Base-by-base conservation (phyloP, 768 basidiomycete species). In the Daedaleopsis nitida region DNA sequence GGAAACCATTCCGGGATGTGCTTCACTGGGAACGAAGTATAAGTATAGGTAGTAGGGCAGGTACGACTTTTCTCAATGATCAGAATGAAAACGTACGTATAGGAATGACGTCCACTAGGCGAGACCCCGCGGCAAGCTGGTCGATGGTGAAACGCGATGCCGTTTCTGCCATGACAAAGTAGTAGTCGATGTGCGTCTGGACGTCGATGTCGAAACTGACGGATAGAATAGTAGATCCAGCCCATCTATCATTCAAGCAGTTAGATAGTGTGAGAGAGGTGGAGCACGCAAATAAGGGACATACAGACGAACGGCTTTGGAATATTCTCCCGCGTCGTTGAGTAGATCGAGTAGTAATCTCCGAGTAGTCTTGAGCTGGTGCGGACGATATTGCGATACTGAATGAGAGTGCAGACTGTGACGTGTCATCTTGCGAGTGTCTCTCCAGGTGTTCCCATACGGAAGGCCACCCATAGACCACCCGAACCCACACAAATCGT, bases 121-220 rank as follows among this genome's bases (percentile, higher is more conserved):
- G 81, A 34, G 70, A 59, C 8, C 79, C 81, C 1, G 77, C 76
- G 10, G 73, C 59, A 0, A 72, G 65, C 0, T 77, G 77, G 12
- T 68, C 58, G 5, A 64, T 65, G 34, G 78, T 62, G 1, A 68
- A 65, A 2, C 70, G 59, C 4, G 75, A 62, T 4, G 78, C 76
- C 12, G 73, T 64, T 27, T 80, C 75, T 0, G 78, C 79, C 6
- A 77, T 64, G 0, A 64, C 57, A 34, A 83, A 69, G 63, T 75
- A 77, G 1, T 80, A 77, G 62, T 84, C 82, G 51, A 77, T 63
- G 7, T 62, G 27, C 0, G 74, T 68, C 32, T 72, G 55, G 11
- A 77, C 71, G 7, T 76, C 62, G n/a, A 82, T 71, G 1, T 82
- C 83, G 60, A 83, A 83, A 0, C 78, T 76, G 4, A 81, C 57